Evolutionary conservation across 2,329 filamentous ascomycete species (phyloP).

Genomic region (Pseudogymnoascus sp.): DNA sequence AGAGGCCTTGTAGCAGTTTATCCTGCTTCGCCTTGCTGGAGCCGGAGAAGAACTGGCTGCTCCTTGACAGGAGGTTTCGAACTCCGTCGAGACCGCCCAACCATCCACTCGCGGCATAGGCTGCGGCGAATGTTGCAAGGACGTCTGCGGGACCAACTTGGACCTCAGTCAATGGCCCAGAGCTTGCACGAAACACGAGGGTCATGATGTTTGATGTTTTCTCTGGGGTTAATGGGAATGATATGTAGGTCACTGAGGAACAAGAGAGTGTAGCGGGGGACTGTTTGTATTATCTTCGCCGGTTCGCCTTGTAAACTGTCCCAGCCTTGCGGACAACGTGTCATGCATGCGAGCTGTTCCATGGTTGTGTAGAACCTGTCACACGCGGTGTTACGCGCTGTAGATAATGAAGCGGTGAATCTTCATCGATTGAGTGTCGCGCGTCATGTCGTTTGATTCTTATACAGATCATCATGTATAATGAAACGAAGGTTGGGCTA

Average conservation of each 20-base stretch:
- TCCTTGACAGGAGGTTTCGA: background rate
- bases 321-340: too few species aligned
- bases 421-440: too few species aligned
- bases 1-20: background rate
- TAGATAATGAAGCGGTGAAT: too few species aligned
- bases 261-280: background rate
- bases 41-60: background rate
- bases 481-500: background rate
- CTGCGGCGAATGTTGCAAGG: background rate
- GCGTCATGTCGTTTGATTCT: too few species aligned
- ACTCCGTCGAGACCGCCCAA: background rate
- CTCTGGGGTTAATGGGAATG: background rate
- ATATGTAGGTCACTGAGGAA: background rate
- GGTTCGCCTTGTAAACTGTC: background rate
- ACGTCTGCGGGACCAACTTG: background rate
- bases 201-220: background rate
- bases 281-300: background rate
- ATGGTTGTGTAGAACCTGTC: too few species aligned
- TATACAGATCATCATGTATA: background rate
- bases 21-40: background rate
- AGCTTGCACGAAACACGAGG: background rate
- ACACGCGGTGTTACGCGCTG: too few species aligned
- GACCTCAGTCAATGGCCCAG: background rate
- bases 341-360: too few species aligned
- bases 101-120: background rate